Base-by-base conservation (phyloP, 225 moss, liverwort and hornwort genomes). In the Antitrichia curtipendula region DNA sequence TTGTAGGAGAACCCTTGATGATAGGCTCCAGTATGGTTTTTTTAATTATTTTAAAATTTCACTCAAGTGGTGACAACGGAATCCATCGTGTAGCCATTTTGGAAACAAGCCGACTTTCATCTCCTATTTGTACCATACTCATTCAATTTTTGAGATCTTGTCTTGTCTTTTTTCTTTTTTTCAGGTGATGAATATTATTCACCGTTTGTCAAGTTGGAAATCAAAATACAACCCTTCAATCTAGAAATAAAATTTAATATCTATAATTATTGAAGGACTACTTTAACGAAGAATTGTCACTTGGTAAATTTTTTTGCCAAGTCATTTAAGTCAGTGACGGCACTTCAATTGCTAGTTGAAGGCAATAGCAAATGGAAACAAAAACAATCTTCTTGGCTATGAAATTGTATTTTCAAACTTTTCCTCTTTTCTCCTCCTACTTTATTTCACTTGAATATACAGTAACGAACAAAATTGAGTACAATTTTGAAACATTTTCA, bases 361-460 rank as follows among this genome's bases (percentile, higher is more conserved):
- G 70, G 25, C 41, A 69, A 69, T 41, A 70, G 14, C 40, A 68
- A 68, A 68, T 7, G 10, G 6, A 45, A 45, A 45, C 45, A 45
- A 45, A 45, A 45, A 45, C 6, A 29, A 16, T 7, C 12, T 38
- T 22, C 24, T 69, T 0, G 1, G 1, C 69, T 24, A 8, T 23
- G 24, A 40, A 69, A 69, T 40, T 69, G 7, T 1, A 40, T 69
- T 40, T 69, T 24, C 8, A 23, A 68, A 13, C 4, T 22, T 38
- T 21, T 68, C 5, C 7, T 7, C 14, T 6, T 41, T 15, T 16
- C 1, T 5, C 9, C 0, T 25, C 5, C n/a, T n/a, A n/a, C n/a
- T 43, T 41, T 3, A 16, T 9, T 41, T n/a, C n/a, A n/a, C n/a
- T n/a, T n/a, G n/a, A n/a, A n/a, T n/a, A n/a, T n/a, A n/a, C n/a